Evolutionary conservation across 768 basidiomycete genomes (phyloP).

Genomic region (Mycena belliarum): DNA sequence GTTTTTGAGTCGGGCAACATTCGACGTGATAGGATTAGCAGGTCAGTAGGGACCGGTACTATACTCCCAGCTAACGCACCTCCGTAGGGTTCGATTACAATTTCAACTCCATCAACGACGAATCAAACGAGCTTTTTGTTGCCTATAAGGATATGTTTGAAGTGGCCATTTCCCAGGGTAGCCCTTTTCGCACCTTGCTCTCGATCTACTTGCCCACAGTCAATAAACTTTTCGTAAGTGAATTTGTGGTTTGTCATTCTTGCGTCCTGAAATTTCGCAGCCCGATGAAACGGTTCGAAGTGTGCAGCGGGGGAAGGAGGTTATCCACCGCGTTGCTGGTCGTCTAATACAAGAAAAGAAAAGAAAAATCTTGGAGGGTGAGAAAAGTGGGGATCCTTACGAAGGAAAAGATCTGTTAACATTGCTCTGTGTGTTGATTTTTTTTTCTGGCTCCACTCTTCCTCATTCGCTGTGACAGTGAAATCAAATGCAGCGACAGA

Average conservation of each 20-base stretch:
- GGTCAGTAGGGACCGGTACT: slow-evolving; percentile 42
- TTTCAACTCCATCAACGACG: slow-evolving; percentile 81
- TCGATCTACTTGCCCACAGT: slow-evolving; percentile 61
- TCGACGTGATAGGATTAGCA: slow-evolving; percentile 91
- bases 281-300: slow-evolving; percentile 53
- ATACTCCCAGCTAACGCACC: not conserved
- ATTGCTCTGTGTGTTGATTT: slow-evolving; percentile 59
- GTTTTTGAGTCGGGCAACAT: slow-evolving; percentile 82
- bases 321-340: slow-evolving; percentile 72
- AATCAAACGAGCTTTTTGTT: slow-evolving; percentile 73
- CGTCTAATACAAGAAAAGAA: slow-evolving; percentile 81
- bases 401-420: slow-evolving; percentile 76
- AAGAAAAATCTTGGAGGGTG: slow-evolving; percentile 61
- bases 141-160: slow-evolving; percentile 90
- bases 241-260: not conserved
- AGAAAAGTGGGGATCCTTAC: slow-evolving; percentile 50
- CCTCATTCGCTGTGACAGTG: slow-evolving; percentile 45
- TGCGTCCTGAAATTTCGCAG: slow-evolving; percentile 33
- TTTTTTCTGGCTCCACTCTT: not conserved
- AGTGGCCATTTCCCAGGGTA: slow-evolving; percentile 60
- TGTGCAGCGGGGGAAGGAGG: slow-evolving; percentile 55
- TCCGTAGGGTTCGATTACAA: slow-evolving; percentile 78
- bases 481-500: slow-evolving; percentile 80
- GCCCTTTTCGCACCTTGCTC: slow-evolving; percentile 45
- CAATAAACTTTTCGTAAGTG: slow-evolving; percentile 58